Evolutionary conservation across 192 early-diverging fungal genomes (phyloP), one percentile per base, ranked within the genome.

Genomic region (Glomus cerebriforme): DNA sequence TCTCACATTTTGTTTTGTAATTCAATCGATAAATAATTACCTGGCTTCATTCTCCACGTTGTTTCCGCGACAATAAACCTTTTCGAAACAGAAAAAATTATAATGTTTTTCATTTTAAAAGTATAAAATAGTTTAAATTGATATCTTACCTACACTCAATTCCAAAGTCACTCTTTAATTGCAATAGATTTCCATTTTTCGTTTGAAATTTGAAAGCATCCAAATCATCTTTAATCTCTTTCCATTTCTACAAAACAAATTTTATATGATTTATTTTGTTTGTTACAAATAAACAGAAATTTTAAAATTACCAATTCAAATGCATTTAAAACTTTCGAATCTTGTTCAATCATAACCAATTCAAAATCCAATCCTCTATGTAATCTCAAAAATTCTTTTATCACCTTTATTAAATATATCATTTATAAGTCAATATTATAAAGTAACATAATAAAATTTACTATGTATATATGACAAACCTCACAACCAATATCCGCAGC

Each of bases 41-140:
- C 22, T 49, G 29, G 72, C 29, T 74, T 74, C 24, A 74, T 35
- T 31, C 72, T 32, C 72, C 72, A 74, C 32, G 72, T 74, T 49
- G 49, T 74, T 34, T 74, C 72, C 9, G 8, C 22, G 7, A 59
- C 72, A 58, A 74, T 45, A 59, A 19, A 74, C 49, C 72, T 74
- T 26, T 59, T n/a, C 10, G 59, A 59, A 13, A 3, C 17, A 39
- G n/a, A 34, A 71, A 43, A 5, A 47, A 24, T 34, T 47, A 58
- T 19, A 54, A 31, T 32, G 12, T n/a, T 35, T 69, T 10, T 8
- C 8, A 29, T n/a, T 34, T 35, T 2, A 37, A 34, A 69, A 69
- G 39, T 2, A 68, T 34, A 69, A 29, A 69, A 69, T 19, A 39
- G 17, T 4, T 69, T 34, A 22, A 69, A n/a, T 35, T 34, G 27